Conservation (phyloP, 768 basidiomycete genomes). For the Kwoniella dejecticola region DNA sequence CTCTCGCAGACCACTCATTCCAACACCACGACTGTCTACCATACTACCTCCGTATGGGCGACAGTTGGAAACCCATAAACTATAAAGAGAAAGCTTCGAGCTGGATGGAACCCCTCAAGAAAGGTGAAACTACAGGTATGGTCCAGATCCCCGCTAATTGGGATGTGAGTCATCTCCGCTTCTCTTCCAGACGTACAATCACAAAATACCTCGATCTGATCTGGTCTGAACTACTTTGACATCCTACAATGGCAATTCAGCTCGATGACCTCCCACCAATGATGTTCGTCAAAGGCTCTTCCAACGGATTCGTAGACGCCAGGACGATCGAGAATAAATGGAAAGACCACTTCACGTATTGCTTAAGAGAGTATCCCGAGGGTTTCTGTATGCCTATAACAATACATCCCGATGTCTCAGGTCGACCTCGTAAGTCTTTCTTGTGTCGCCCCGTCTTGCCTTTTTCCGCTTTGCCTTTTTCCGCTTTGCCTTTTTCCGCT, state of each 20-base stretch:
- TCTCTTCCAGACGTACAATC: too few species aligned
- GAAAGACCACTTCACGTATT: conserved; percentile 74
- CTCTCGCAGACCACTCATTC: conserved; percentile 59
- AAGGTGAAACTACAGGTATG: conserved; percentile 67
- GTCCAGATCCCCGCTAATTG: conserved; percentile 72
- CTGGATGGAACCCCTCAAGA: conserved; percentile 74
- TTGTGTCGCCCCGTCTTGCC: too few species aligned
- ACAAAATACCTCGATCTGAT: background rate
- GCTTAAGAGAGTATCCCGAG: conserved; percentile 59
- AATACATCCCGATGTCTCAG: conserved; percentile 76
- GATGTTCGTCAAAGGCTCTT: conserved; percentile 63
- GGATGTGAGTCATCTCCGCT: conserved; percentile 55
- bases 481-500: too few species aligned
- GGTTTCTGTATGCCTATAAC: conserved; percentile 66
- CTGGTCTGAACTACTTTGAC: too few species aligned
- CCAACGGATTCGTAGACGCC: conserved; percentile 74
- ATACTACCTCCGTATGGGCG: conserved; percentile 69
- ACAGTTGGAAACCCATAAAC: conserved; percentile 73
- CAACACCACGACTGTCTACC: conserved; percentile 66
- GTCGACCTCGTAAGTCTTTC: conserved; percentile 57
- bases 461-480: background rate
- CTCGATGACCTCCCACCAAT: conserved; percentile 72
- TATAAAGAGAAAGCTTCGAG: conserved; percentile 64
- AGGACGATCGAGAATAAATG: conserved; percentile 71
- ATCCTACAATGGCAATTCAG: conserved; percentile 10